These are phyloP conservation scores for Magnaporthiopsis rhizophila DNA, from an alignment of 2,329 filamentous ascomycete genomes.

Conservation along the genomic window DNA sequence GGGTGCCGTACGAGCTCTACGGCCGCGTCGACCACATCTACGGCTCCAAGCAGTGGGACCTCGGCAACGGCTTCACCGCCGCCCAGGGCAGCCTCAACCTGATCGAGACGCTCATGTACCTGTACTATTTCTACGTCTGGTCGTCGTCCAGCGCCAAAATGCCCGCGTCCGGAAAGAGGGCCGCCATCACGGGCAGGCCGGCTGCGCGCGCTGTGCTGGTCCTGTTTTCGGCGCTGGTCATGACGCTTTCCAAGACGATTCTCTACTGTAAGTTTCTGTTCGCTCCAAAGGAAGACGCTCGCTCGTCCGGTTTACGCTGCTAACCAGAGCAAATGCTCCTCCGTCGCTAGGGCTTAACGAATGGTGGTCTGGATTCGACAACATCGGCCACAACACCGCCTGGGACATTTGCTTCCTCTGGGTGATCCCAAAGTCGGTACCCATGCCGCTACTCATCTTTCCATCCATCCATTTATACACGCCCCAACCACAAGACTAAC, in stretches of 20 bases:
- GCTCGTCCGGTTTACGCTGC: background rate
- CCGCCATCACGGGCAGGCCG: conserved; percentile 30
- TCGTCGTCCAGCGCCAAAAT: conserved; percentile 16
- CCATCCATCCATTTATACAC: background rate
- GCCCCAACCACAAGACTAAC: conserved; percentile 1
- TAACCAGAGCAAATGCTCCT: background rate
- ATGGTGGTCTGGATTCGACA: conserved; percentile 45
- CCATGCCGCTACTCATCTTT: background rate
- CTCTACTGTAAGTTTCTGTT: conserved; percentile 43
- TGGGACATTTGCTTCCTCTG: conserved; percentile 40
- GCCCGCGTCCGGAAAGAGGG: conserved; percentile 16
- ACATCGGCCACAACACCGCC: conserved; percentile 47
- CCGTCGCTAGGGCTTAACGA: conserved; percentile 42
- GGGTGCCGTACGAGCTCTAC: conserved; percentile 73
- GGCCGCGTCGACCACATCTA: conserved; percentile 74
- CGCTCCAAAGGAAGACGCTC: background rate
- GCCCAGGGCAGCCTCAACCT: conserved; percentile 54
- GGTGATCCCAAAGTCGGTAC: conserved; percentile 50
- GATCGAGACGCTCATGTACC: conserved; percentile 27
- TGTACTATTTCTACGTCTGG: conserved; percentile 27
- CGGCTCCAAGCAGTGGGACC: conserved; percentile 64
- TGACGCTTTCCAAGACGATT: conserved; percentile 55
- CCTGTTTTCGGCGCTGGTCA: conserved; percentile 45
- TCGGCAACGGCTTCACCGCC: conserved; percentile 64
- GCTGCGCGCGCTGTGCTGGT: conserved; percentile 39